Evolutionary conservation across 495 filamentous ascomycete species (phyloP), one percentile per base, ranked within the genome.

Genomic region (Penicillium diatomitis): DNA sequence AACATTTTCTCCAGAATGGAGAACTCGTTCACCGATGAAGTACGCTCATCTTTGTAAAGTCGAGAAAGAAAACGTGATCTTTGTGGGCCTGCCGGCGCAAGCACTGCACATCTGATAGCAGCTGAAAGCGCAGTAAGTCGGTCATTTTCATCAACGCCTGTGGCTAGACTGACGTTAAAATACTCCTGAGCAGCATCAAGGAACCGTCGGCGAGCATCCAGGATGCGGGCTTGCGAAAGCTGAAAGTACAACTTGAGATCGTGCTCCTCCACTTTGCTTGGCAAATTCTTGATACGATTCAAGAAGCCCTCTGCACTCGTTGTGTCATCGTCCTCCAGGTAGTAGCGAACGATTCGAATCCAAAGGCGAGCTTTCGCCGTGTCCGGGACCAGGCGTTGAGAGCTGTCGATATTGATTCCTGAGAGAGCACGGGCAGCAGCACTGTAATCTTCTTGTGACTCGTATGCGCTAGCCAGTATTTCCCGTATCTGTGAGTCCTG

Each of bases 1-100:
- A 95, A 94, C 81, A 98, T 96, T 71, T 97, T 97, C 73, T 97
- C 94, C 20, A 98, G 72, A 46, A 98, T 96, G 38, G 78, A 74
- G 58, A 85, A 91, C 63, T 96, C 88, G 5, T 85, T 81, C 3
- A 90, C 77, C 40, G 81, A 77, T 2, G 77, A 68, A 0, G 87
- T 78, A 12, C 92, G 81, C 41, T 97, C 94, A 60, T 98, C 92
- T 65, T 96, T 96, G 75, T 96, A 96, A 5, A 98, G 71, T 47
- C 83, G 83, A 3, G 82, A 86, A 6, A 98, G 74, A 6, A 79
- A 79, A 7, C 87, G 77, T 46, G 86, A 88, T 10, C 92, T 86
- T 54, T 83, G 72, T 0, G 92, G 92, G 0, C 92, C 92, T 4
- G 92, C 92, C 0, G 90, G 90, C 0, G 90, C 91, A 8, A 98